Evolutionary conservation across 768 basidiomycete genomes (phyloP).

Genomic region (Lyophyllum shimeji): DNA sequence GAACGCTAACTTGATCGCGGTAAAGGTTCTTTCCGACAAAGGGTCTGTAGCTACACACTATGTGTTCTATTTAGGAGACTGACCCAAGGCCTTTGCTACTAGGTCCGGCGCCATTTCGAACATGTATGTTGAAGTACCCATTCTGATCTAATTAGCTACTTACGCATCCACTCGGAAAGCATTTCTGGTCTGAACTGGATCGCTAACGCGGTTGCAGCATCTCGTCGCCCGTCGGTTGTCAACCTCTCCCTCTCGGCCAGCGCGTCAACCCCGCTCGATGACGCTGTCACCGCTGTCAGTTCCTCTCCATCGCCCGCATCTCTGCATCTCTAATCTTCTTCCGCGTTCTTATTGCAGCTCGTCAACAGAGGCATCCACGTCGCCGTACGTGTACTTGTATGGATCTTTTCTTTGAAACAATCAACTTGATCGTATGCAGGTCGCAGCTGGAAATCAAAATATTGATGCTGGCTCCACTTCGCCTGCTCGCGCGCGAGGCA

Average conservation of each 20-base stretch:
- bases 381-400: not conserved
- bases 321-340: not conserved
- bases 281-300: not conserved
- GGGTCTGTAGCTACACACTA: not conserved
- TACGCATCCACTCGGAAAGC: not conserved
- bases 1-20: conserved; percentile 3
- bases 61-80: not conserved
- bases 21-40: conserved; percentile 1
- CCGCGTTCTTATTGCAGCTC: not conserved
- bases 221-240: conserved; percentile 5
- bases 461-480: conserved; percentile 25
- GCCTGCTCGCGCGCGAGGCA: conserved; percentile 30
- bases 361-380: not conserved
- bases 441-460: conserved; percentile 30
- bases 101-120: not conserved
- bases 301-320: not conserved
- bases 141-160: not conserved
- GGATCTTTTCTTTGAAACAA: not conserved
- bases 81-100: not conserved
- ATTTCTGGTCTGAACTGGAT: conserved; percentile 4
- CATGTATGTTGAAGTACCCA: not conserved
- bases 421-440: not conserved
- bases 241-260: conserved; percentile 6
- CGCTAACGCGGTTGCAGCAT: not conserved
- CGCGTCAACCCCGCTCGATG: not conserved